These are phyloP conservation scores for Cercospora sojina DNA, from an alignment of 2,329 filamentous ascomycete genomes.

Conservation along the genomic window DNA sequence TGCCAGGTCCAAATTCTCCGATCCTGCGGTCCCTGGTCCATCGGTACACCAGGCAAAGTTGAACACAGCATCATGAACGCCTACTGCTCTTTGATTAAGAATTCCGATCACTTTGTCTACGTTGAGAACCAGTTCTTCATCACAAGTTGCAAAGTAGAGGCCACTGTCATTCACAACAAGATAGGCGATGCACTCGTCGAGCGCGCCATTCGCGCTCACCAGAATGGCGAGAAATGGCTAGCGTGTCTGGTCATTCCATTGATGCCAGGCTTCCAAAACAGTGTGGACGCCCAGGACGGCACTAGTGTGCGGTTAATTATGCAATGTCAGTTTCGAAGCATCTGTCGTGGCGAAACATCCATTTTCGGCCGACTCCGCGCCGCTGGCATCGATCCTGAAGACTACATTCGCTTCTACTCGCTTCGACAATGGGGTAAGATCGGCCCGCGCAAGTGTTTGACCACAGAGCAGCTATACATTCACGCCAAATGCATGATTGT, in stretches of 20 bases:
- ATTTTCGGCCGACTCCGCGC: slow-evolving; percentile 84
- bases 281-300: slow-evolving; percentile 88
- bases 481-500: slow-evolving; percentile 97
- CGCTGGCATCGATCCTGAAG: slow-evolving; percentile 82
- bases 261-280: slow-evolving; percentile 98
- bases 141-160: slow-evolving; percentile 84
- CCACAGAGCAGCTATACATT: slow-evolving; percentile 96
- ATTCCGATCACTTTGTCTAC: slow-evolving; percentile 95
- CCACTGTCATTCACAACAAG: slow-evolving; percentile 82
- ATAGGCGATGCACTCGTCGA: slow-evolving; percentile 95
- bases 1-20: slow-evolving; percentile 96
- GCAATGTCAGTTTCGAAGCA: slow-evolving; percentile 94
- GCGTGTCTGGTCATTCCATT: slow-evolving; percentile 87
- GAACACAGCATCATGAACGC: slow-evolving; percentile 96
- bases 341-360: slow-evolving; percentile 86
- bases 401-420: slow-evolving; percentile 94
- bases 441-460: slow-evolving; percentile 74
- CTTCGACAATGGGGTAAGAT: slow-evolving; percentile 90
- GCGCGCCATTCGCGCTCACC: slow-evolving; percentile 79
- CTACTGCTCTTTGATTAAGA: slow-evolving; percentile 90
- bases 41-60: slow-evolving; percentile 76
- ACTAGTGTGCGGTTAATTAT: slow-evolving; percentile 94
- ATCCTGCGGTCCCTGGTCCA: slow-evolving; percentile 86
- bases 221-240: slow-evolving; percentile 85
- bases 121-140: slow-evolving; percentile 99